A percentile compares a stretch with the other conserved stretches of the same genome.
Conservation (phyloP, 2,329 filamentous ascomycete species). For the Didymella segeticola region DNA sequence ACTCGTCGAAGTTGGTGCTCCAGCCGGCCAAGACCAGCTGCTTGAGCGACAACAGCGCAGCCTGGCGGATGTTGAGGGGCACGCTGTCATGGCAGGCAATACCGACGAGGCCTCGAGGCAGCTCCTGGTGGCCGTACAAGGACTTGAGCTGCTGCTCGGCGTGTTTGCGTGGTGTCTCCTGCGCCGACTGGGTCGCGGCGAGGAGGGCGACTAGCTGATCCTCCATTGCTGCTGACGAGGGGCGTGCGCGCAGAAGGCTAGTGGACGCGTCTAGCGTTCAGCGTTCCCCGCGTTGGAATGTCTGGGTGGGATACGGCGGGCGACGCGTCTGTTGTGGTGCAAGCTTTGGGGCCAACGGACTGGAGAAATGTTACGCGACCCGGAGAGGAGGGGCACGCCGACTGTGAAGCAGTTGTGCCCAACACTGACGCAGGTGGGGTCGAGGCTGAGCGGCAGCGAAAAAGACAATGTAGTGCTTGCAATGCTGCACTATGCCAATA, state of each 20-base stretch:
- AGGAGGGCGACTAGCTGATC: slow-evolving; percentile 89
- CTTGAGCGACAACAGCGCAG: slow-evolving; percentile 79
- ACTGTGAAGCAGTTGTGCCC: slow-evolving; percentile 17
- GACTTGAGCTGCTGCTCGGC: slow-evolving; percentile 84
- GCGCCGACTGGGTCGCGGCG: slow-evolving; percentile 80
- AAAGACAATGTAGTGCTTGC: slow-evolving; percentile 3
- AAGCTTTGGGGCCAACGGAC: slow-evolving; percentile 20
- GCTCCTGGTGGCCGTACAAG: slow-evolving; percentile 71
- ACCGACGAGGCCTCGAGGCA: slow-evolving; percentile 79
- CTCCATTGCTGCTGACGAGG: slow-evolving; percentile 69
- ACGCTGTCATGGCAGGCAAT: slow-evolving; percentile 80
- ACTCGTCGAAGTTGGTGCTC: slow-evolving; percentile 77
- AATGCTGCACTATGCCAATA: slow-evolving; percentile 7
- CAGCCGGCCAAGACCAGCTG: slow-evolving; percentile 85
- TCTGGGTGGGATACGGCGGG: slow-evolving; percentile 13
- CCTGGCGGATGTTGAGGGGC: slow-evolving; percentile 78
- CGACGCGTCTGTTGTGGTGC: slow-evolving; percentile 34
- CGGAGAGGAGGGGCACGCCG: slow-evolving; percentile 37
- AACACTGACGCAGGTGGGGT: slow-evolving; percentile 13
- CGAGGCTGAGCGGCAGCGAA: not conserved
- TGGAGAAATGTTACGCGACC: slow-evolving; percentile 29
- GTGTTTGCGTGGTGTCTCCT: slow-evolving; percentile 78
- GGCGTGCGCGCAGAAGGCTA: slow-evolving; percentile 35
- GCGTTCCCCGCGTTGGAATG: slow-evolving; percentile 28
- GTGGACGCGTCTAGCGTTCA: slow-evolving; percentile 39